phyloP scores from a whole-genome alignment of 495 filamentous ascomycete genomes.

The Penicillium waksmanii region DNA sequence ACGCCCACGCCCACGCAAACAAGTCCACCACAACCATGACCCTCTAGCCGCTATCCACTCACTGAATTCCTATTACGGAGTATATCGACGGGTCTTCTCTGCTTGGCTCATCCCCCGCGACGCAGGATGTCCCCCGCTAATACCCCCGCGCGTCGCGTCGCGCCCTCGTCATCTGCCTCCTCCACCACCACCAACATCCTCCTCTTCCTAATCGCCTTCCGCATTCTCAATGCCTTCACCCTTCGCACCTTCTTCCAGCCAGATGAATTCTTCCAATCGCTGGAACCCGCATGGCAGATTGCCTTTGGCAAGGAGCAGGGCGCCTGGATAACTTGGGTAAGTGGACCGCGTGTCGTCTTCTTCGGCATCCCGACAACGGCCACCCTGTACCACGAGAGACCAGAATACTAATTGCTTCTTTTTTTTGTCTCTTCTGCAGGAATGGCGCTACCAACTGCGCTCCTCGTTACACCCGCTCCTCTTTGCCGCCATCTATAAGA shows the following conservation, averaged over 20 bases:
- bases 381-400: neutral
- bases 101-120: neutral
- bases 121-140: slow-evolving; percentile 17
- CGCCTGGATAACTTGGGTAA: slow-evolving; percentile 96
- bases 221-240: slow-evolving; percentile 81
- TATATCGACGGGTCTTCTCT: neutral
- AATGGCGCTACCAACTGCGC: slow-evolving; percentile 90
- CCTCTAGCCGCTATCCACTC: neutral
- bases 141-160: slow-evolving; percentile 24
- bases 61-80: neutral
- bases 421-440: slow-evolving; percentile 53
- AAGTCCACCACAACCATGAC: neutral
- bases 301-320: slow-evolving; percentile 78
- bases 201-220: slow-evolving; percentile 70
- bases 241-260: slow-evolving; percentile 97
- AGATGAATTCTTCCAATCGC: slow-evolving; percentile 97
- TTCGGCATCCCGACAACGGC: neutral
- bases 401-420: neutral
- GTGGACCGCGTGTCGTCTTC: slow-evolving; percentile 23
- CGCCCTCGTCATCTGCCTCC: slow-evolving; percentile 20
- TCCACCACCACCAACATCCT: slow-evolving; percentile 44
- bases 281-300: slow-evolving; percentile 93
- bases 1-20: neutral
- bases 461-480: slow-evolving; percentile 90
- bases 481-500: slow-evolving; percentile 77